Evolutionary conservation across 805 yeast genomes (phyloP).

Genomic region (Priceomyces castillae): DNA sequence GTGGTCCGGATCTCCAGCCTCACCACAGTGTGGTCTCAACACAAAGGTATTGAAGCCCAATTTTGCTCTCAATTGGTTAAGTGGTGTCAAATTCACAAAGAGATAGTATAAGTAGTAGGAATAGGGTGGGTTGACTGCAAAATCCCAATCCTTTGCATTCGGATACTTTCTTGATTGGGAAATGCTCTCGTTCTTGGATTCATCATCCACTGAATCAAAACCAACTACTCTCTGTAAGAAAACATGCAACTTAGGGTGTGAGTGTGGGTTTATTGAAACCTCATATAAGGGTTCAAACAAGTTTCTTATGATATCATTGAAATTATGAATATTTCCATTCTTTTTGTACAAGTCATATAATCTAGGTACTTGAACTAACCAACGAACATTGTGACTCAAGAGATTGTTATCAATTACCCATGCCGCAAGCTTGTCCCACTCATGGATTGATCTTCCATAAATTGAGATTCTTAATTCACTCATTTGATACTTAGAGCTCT

Average conservation of each 20-base stretch:
- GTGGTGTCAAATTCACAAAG: conserved; percentile 79
- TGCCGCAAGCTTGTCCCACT: conserved; percentile 92
- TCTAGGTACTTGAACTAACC: conserved; percentile 96
- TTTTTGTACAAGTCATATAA: conserved; percentile 85
- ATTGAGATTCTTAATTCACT: conserved; percentile 93
- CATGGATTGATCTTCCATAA: conserved; percentile 84
- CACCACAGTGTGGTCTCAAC: conserved; percentile 98
- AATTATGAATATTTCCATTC: conserved; percentile 63
- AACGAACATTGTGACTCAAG: conserved; percentile 89
- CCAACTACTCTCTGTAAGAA: conserved; percentile 94
- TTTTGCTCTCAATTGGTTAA: conserved; percentile 77
- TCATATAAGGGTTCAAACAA: conserved; percentile 87
- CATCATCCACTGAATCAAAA: conserved; percentile 98
- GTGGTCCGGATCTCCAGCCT: conserved; percentile 99
- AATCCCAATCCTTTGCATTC: conserved; percentile 79
- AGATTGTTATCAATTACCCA: conserved; percentile 95
- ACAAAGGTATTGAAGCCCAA: conserved; percentile 85
- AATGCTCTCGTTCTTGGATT: conserved; percentile 84
- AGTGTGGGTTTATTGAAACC: conserved; percentile 77
- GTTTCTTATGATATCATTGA: conserved; percentile 75
- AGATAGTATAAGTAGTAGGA: conserved; percentile 90
- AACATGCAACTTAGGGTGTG: conserved; percentile 87
- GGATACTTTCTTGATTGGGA: conserved; percentile 76
- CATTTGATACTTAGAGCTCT: conserved; percentile 94
- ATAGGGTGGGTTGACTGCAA: conserved; percentile 88